phyloP scores from a whole-genome alignment of 208 protist species.

The Tetramitus jugosus region DNA sequence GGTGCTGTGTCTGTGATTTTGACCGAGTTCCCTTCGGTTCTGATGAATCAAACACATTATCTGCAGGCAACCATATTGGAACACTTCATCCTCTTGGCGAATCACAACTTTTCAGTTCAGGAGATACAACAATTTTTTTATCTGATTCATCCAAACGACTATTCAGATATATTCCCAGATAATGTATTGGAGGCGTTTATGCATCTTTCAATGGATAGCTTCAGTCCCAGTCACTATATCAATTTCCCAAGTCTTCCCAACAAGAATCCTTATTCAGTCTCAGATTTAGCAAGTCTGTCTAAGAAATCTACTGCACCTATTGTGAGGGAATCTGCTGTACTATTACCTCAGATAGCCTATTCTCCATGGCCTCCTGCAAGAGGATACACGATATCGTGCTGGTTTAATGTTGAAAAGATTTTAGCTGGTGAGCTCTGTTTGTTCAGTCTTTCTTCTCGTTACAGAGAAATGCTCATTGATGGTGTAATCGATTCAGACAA shows the following conservation, averaged over 20 bases:
- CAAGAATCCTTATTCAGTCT: not conserved
- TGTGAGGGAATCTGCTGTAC: not conserved
- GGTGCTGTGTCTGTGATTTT: not conserved
- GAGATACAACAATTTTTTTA: conserved; percentile 21
- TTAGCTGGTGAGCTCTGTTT: not conserved
- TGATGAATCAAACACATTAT: not conserved
- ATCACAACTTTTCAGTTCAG: not conserved
- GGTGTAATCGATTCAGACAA: not conserved
- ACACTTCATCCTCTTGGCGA: not conserved
- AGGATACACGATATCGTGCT: not conserved
- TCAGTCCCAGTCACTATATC: conserved; percentile 15
- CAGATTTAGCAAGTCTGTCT: not conserved
- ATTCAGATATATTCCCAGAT: not conserved
- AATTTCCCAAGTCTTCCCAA: not conserved
- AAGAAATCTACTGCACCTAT: not conserved
- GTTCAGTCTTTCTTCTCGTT: not conserved
- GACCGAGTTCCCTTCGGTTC: not conserved
- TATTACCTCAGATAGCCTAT: conserved; percentile 5
- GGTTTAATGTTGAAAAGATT: conserved; percentile 7
- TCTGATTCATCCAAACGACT: not conserved
- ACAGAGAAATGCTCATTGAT: not conserved
- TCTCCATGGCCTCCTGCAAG: not conserved
- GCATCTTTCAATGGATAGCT: not conserved
- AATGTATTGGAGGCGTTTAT: not conserved
- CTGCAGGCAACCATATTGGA: not conserved